Evolutionary conservation across 441 rosid genomes (phyloP).

Genomic region (Jatropha podagrica): DNA sequence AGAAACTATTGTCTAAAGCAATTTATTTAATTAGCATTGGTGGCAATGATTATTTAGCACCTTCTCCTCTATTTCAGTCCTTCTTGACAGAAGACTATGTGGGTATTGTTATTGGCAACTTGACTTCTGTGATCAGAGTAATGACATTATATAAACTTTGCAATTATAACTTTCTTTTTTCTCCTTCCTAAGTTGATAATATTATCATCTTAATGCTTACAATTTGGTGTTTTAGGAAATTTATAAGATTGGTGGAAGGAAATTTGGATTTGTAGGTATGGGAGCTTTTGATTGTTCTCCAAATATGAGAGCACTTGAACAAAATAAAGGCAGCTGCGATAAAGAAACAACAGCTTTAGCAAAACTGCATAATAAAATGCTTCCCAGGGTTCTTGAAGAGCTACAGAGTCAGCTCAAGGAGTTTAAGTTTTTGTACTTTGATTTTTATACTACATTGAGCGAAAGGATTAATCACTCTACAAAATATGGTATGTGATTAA

Average conservation of each 20-base stretch:
- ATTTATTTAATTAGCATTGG: slow-evolving; percentile 46
- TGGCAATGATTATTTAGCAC: slow-evolving; percentile 36
- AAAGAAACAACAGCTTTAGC: slow-evolving; percentile 18
- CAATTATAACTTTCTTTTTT: too few relatives aligned
- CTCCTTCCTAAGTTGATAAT: too few relatives aligned
- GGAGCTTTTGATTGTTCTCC: slow-evolving; percentile 24
- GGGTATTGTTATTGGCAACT: slow-evolving; percentile 26
- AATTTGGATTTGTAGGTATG: slow-evolving; percentile 11
- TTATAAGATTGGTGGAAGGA: slow-evolving; percentile 21
- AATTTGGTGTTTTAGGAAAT: slow-evolving; percentile 14
- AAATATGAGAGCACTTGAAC: slow-evolving; percentile 14
- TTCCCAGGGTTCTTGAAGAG: slow-evolving; percentile 25
- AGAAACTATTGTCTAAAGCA: slow-evolving; percentile 30
- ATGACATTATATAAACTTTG: not conserved
- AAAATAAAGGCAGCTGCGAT: slow-evolving; percentile 12
- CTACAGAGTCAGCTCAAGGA: slow-evolving; percentile 26
- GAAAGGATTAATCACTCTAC: slow-evolving; percentile 36
- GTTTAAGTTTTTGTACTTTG: slow-evolving; percentile 35
- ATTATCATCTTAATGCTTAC: not conserved
- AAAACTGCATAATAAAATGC: slow-evolving; percentile 32
- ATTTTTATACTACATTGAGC: slow-evolving; percentile 23
- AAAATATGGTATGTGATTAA: slow-evolving; percentile 29
- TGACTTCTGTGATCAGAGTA: slow-evolving; percentile 24
- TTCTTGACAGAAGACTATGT: slow-evolving; percentile 28
- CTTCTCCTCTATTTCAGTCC: slow-evolving; percentile 26